Conservation (phyloP, 2,329 filamentous ascomycete species). For the Paramyrothecium roridum region DNA sequence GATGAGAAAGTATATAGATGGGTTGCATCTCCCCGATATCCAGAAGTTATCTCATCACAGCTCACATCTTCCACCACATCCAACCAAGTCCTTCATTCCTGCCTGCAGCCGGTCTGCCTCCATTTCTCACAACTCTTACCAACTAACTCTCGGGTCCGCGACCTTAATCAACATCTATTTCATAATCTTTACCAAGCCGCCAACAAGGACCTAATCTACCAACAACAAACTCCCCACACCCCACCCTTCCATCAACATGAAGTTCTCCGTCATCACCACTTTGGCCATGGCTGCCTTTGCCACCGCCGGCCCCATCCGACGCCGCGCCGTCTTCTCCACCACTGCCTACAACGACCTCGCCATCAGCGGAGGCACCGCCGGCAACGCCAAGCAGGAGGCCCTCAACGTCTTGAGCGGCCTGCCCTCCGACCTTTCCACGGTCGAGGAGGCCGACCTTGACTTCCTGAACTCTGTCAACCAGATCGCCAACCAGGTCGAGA, state of each 20-base stretch:
- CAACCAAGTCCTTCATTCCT: background rate
- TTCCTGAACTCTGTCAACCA: constrained; percentile 48
- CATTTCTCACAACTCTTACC: background rate
- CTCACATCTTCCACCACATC: background rate
- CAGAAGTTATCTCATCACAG: background rate
- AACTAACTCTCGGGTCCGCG: background rate
- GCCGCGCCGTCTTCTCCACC: constrained; percentile 26
- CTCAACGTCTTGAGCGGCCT: constrained; percentile 32
- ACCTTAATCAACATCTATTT: background rate
- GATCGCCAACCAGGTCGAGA: constrained; percentile 52
- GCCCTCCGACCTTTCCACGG: constrained; percentile 36
- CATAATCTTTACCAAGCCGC: background rate
- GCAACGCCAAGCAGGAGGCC: constrained; percentile 40
- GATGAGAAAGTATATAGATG: background rate
- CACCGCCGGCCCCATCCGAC: constrained; percentile 22
- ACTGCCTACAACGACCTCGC: constrained; percentile 41
- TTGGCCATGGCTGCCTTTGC: constrained; percentile 21
- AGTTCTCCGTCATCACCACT: constrained; percentile 26
- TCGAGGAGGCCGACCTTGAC: constrained; percentile 43
- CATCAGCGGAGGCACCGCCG: constrained; percentile 43
- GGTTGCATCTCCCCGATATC: background rate
- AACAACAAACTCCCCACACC: background rate
- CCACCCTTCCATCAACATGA: constrained; percentile 20
- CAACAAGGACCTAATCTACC: background rate
- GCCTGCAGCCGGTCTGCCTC: background rate